Conservation (phyloP, 805 yeast species). For the Schwanniomyces polymorphus region DNA sequence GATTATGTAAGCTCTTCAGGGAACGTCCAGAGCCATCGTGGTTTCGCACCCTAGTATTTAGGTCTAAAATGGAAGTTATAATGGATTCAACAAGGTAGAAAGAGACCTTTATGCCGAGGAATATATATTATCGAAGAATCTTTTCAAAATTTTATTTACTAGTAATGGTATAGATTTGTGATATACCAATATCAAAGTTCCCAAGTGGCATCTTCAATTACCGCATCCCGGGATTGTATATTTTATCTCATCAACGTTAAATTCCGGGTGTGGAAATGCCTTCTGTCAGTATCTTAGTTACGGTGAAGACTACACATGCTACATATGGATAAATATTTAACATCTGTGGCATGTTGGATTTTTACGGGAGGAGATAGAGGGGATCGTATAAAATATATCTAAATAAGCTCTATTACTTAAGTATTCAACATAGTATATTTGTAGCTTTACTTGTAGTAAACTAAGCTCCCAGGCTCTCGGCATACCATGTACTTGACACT, state of each 20-base stretch:
- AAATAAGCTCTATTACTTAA: no score
- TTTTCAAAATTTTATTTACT: no score
- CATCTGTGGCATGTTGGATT: neutral
- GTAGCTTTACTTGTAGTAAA: no score
- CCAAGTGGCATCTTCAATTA: neutral
- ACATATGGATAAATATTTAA: neutral
- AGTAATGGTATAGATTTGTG: no score
- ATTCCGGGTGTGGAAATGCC: neutral
- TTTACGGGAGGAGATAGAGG: neutral
- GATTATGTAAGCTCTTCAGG: slow-evolving; percentile 2
- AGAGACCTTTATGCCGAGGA: neutral
- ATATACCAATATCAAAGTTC: neutral
- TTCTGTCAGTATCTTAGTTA: neutral
- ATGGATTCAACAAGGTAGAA: neutral
- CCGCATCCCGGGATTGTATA: slow-evolving; percentile 2
- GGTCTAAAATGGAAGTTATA: neutral
- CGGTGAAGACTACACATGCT: neutral
- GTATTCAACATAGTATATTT: no score
- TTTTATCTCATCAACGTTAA: slow-evolving; percentile 1
- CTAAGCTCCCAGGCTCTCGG: neutral
- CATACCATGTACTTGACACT: neutral
- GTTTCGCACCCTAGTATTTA: neutral
- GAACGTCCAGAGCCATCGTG: neutral
- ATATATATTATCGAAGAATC: neutral
- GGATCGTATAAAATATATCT: neutral